Evolutionary conservation across 495 filamentous ascomycete genomes (phyloP), one percentile per base, ranked within the genome.

Genomic region (Penicillium verhagenii): DNA sequence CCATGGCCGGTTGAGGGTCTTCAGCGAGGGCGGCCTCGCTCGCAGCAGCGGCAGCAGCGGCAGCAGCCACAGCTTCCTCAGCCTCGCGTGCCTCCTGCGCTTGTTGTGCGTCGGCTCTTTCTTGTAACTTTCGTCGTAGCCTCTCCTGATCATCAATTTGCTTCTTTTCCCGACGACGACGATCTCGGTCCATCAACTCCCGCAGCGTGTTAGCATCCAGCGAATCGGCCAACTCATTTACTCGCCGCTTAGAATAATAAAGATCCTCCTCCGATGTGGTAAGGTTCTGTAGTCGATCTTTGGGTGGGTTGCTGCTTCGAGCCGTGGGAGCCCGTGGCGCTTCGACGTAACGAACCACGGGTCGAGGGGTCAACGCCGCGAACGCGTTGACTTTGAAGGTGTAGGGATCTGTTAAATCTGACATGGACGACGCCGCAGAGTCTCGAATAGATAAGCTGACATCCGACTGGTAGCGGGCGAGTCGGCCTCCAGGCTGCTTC

Each of bases 181-280:
- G 77, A 65, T 97, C 92, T 50, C 92, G 75, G 53, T 97, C 92
- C 79, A 97, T 82, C 29, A 96, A 67, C 61, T 95, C 89, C 18
- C 91, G 79, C 46, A 97, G 62, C 60, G 86, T 89, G 31, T 87
- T 81, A 1, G 92, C 88, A 69, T 86, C 88, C 38, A 96, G 74
- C 35, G 89, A 85, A 67, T 96, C 87, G 20, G 91, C 92, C 33
- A 94, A 74, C 43, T 88, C 84, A 58, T 93, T 87, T 11, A 97
- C 82, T 31, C 87, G 82, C 60, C 85, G 88, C 50, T 80, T 85
- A 3, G 88, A 84, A 33, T 63, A 58, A 54, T 79, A 86, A 13
- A 84, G 68, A 4, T 82, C 82, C 16, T 89, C 86, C 50, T 90
- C 84, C 4, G 82, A 79, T 10, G 85, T 79, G 1, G 67, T 56